A percentile compares a stretch with the other conserved stretches of the same genome.
These are phyloP conservation scores for Blastobotrys niveus DNA, from an alignment of 1,139 yeast genomes.

Conservation along the genomic window DNA sequence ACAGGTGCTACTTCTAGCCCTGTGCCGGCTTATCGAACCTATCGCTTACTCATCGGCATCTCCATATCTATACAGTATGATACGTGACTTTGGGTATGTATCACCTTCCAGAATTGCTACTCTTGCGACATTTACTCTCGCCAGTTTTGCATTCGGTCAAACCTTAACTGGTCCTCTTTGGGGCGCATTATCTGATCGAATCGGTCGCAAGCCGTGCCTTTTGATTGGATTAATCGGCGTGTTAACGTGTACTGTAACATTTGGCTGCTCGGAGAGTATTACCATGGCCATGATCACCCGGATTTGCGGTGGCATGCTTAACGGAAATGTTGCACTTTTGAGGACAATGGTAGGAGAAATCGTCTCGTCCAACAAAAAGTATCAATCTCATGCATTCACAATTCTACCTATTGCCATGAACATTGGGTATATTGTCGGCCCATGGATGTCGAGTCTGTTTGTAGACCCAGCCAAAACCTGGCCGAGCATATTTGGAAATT, in stretches of 20 bases:
- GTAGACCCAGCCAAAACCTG: constrained; percentile 34
- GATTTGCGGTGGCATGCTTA: constrained; percentile 48
- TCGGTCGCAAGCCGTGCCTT: constrained; percentile 51
- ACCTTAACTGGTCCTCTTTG: constrained; percentile 51
- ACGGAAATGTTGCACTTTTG: constrained; percentile 56
- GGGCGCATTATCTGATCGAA: constrained; percentile 49
- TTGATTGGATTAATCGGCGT: constrained; percentile 51
- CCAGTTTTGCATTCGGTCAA: constrained; percentile 49
- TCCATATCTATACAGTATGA: constrained; percentile 60
- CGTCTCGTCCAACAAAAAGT: constrained; percentile 44
- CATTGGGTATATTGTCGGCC: constrained; percentile 52
- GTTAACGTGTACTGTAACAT: constrained; percentile 41
- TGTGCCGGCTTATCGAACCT: constrained; percentile 49
- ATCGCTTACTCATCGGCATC: constrained; percentile 55
- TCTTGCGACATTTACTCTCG: constrained; percentile 45
- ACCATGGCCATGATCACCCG: constrained; percentile 50
- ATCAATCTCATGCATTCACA: constrained; percentile 56
- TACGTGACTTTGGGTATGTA: constrained; percentile 50
- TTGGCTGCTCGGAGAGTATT: constrained; percentile 49
- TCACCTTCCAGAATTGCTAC: constrained; percentile 48
- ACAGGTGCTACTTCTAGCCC: constrained; percentile 26
- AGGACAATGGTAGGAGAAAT: constrained; percentile 57
- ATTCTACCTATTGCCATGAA: constrained; percentile 54
- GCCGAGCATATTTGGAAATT: constrained; percentile 23
- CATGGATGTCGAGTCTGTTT: constrained; percentile 36